These are phyloP conservation scores for Turritis glabra DNA, from an alignment of 345 rosid genomes.

Conservation along the genomic window DNA sequence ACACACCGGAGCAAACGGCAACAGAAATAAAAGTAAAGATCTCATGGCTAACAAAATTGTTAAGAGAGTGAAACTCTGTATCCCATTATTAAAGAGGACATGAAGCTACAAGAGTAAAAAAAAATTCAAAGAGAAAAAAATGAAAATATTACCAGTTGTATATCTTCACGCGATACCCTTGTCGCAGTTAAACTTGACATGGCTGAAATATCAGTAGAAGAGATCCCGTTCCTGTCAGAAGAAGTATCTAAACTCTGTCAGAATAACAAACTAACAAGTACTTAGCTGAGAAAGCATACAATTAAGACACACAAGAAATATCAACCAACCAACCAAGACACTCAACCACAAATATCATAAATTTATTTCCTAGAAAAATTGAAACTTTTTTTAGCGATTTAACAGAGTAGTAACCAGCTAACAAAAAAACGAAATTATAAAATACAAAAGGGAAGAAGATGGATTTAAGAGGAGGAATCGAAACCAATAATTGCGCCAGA, in stretches of 20 bases:
- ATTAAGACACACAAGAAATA: not conserved
- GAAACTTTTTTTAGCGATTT: too few species aligned
- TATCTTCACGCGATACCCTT: conserved; percentile 28
- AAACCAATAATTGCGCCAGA: too few species aligned
- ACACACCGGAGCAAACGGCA: not conserved
- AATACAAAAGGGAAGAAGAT: too few species aligned
- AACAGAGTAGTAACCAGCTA: too few species aligned
- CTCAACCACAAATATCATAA: too few species aligned
- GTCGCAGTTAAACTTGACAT: conserved; percentile 22
- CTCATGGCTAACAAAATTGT: not conserved
- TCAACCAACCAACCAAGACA: too few species aligned
- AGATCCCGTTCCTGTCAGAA: not conserved
- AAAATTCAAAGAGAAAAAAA: not conserved
- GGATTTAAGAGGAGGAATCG: too few species aligned
- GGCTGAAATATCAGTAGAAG: not conserved
- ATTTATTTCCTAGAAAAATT: too few species aligned
- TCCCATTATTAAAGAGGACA: not conserved
- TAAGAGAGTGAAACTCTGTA: too few species aligned
- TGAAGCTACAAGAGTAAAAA: not conserved
- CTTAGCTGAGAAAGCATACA: not conserved
- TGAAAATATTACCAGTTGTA: conserved; percentile 51
- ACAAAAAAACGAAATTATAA: too few species aligned
- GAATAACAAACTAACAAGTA: not conserved
- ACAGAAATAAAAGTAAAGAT: not conserved
- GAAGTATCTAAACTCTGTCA: not conserved